Evolutionary conservation across 495 filamentous ascomycete species (phyloP), one percentile per base, ranked within the genome.

Genomic region (Penicillium cosmopolitanum): DNA sequence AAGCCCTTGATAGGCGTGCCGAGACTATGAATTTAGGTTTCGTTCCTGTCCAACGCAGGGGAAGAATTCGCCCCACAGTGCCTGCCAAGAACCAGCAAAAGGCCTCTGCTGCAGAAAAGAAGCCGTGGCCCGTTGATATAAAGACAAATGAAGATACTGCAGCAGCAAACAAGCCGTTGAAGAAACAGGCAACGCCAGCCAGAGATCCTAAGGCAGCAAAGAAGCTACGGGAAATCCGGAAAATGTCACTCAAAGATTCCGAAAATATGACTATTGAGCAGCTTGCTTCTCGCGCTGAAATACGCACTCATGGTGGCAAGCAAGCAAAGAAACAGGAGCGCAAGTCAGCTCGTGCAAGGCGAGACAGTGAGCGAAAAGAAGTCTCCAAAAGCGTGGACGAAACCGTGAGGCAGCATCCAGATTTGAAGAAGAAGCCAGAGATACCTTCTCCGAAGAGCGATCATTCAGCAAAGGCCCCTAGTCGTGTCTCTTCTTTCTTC

Each of bases 11-110:
- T 19, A 48, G 8, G 4, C 46, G 46, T 28, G 23, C 46, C 23
- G 21, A 12, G 19, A 19, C 46, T 28, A 48, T 52, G 50, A n/a
- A 52, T 28, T 36, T 52, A 13, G 50, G 50, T 2, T 52, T 28
- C 15, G 46, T 48, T 7, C 8, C 19, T 21, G 43, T 46, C 18
- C 46, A 25, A n/a, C 46, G 46, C 8, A 23, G 23, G 11, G 21
- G 46, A 28, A 23, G 46, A 23, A 48, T 13, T 12, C 46, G 46
- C 5, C 19, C 46, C 23, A 3, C 15, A 5, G 4, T 16, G 6
- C 21, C 43, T 31, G 12, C 21, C 0, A 31, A 31, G 5, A 9
- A 31, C 6, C 28, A 31, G 8, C 5, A 31, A 31, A 31, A 31
- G 8, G 5, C 28, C 28, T 9, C 28, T 9, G 4, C 36, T 38